Evolutionary conservation across 1,139 yeast species (phyloP).

Genomic region (Schwanniomyces etchellsii): DNA sequence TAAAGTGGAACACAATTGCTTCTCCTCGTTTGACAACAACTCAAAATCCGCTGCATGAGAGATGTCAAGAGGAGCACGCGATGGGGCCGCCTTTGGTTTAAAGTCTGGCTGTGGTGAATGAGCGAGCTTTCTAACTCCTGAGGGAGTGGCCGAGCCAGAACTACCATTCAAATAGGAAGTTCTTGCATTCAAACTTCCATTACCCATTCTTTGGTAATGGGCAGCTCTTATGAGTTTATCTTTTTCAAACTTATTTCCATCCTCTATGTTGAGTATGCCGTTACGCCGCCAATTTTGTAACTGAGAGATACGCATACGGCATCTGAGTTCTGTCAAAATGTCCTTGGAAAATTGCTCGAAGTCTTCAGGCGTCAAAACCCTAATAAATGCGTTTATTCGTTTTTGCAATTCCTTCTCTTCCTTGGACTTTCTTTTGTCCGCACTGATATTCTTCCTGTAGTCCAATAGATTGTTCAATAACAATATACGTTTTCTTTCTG

Average conservation of each 20-base stretch:
- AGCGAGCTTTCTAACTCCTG: conserved; percentile 9
- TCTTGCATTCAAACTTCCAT: conserved; percentile 29
- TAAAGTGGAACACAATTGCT: conserved; percentile 73
- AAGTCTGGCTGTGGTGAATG: conserved; percentile 35
- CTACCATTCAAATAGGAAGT: conserved; percentile 9
- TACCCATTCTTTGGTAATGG: conserved; percentile 59
- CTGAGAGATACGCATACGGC: conserved; percentile 79
- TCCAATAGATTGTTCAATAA: conserved; percentile 76
- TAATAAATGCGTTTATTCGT: conserved; percentile 72
- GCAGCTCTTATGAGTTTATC: conserved; percentile 66
- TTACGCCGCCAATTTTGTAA: conserved; percentile 89
- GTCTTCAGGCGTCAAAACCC: conserved; percentile 76
- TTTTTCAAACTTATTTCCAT: conserved; percentile 80
- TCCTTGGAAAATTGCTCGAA: conserved; percentile 70
- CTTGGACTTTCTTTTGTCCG: conserved; percentile 75
- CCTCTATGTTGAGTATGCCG: conserved; percentile 81
- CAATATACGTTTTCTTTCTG: conserved; percentile 83
- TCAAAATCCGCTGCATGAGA: conserved; percentile 81
- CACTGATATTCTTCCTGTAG: conserved; percentile 70
- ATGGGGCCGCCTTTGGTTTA: conserved; percentile 31
- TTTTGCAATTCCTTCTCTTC: conserved; percentile 83
- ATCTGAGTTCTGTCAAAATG: conserved; percentile 69
- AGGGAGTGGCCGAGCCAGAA: conserved; percentile 4
- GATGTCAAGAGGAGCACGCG: conserved; percentile 62
- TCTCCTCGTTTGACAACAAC: conserved; percentile 78